Evolutionary conservation across 225 moss, liverwort and hornwort species (phyloP), one percentile per base, ranked within the genome.

Genomic region (Bryoerythrophyllum caledonicum): DNA sequence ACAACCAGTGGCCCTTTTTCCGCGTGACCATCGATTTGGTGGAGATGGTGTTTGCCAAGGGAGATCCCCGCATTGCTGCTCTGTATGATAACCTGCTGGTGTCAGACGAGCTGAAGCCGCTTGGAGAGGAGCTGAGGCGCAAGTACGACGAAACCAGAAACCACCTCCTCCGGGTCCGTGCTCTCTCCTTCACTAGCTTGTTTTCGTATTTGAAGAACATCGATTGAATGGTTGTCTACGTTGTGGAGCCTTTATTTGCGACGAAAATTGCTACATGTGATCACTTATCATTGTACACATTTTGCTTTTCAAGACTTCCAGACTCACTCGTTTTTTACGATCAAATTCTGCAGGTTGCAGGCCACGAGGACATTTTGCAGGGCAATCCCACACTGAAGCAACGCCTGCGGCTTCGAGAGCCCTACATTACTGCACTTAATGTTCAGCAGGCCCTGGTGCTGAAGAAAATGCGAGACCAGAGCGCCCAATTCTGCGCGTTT

Each of bases 11-110:
- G 89, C 89, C 89, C 13, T 89, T 89, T 75, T 89, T 89, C 82
- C 83, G 89, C 49, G 89, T 89, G 68, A 89, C 89, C 43, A 84
- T 84, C 27, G 89, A 89, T 76, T 74, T 89, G 46, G 84, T 87
- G 68, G 87, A 87, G 80, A 89, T 89, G 89, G 89, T 87, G 82
- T 86, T 87, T 54, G 86, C 86, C 7, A 86, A 89, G 69, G 86
- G 86, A 26, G 86, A 87, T 73, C 86, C 86, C 57, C 84, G 87
- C 62, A 89, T 86, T 23, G 89, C 87, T 40, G 89, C 87, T 28
- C 70, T 89, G 59, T 89, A 89, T 43, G 89, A 89, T 78, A 75
- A 41, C 67, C 78, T 89, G 72, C 89, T 89, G 7, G 89, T 89
- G 35, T 80, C 89, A 28, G 68, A 65, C 65, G 80, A 89, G 70